A percentile compares a stretch with the other conserved stretches of the same genome.
phyloP scores from a whole-genome alignment of 1,139 yeast genomes.

The Suhomyces maxii region DNA sequence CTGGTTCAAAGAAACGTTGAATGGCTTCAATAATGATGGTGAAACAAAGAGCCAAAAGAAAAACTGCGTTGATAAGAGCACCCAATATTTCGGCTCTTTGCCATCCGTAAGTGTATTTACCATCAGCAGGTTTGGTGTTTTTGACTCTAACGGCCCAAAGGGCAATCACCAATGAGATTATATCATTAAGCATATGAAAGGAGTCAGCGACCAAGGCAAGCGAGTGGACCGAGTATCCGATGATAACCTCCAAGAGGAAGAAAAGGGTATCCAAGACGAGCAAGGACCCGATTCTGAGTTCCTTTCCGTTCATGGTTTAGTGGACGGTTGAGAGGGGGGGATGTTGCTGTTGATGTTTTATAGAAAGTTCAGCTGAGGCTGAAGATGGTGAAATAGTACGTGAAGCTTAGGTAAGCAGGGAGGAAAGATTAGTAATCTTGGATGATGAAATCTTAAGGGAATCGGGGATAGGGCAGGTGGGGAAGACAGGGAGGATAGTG shows the following conservation, averaged over 20 bases:
- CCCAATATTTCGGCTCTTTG: slow-evolving; percentile 94
- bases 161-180: slow-evolving; percentile 85
- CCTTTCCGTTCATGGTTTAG: slow-evolving; percentile 51
- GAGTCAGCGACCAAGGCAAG: slow-evolving; percentile 93
- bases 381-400: not conserved
- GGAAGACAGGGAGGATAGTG: too few species aligned
- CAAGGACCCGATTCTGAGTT: slow-evolving; percentile 69
- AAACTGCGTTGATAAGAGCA: slow-evolving; percentile 91
- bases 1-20: slow-evolving; percentile 83
- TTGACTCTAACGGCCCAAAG: slow-evolving; percentile 96
- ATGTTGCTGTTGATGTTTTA: not conserved
- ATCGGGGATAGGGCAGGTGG: too few species aligned
- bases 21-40: slow-evolving; percentile 91
- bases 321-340: too few species aligned
- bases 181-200: slow-evolving; percentile 96
- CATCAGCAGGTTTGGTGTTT: slow-evolving; percentile 77
- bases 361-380: not conserved
- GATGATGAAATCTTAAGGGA: too few species aligned
- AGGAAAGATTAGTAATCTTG: too few species aligned
- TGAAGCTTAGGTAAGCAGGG: not conserved
- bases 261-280: slow-evolving; percentile 77
- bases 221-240: slow-evolving; percentile 89
- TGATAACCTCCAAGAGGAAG: slow-evolving; percentile 80
- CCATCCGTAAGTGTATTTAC: slow-evolving; percentile 93
- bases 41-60: slow-evolving; percentile 86